Percentiles rank a stretch among this genome's conserved stretches.
phyloP scores from a whole-genome alignment of 306 rosid species.

The Cucurbita maxima region DNA sequence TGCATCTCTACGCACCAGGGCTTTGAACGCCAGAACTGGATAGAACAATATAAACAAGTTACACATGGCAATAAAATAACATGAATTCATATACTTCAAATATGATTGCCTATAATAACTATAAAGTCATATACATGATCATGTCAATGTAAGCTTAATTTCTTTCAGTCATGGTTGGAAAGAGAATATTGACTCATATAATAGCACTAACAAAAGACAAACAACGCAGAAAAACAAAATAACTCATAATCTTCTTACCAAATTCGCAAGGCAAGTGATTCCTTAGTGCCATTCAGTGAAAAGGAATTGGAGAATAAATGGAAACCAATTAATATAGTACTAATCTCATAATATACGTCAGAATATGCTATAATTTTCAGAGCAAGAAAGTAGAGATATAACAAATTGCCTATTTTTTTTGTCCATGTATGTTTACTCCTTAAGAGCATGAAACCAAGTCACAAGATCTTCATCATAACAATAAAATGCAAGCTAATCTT shows the following conservation, averaged over 20 bases:
- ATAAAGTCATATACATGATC: neutral
- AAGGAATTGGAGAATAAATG: neutral
- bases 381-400: neutral
- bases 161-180: neutral
- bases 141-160: neutral
- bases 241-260: neutral
- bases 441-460: neutral
- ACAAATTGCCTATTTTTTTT: neutral
- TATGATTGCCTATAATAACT: neutral
- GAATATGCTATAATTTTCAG: neutral
- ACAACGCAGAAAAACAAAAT: neutral
- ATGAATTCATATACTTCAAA: neutral
- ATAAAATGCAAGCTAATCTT: neutral
- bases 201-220: neutral
- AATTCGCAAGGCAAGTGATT: neutral
- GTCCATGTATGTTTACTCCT: neutral
- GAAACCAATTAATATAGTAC: neutral
- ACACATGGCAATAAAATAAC: neutral
- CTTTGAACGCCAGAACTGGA: slow-evolving; percentile 53
- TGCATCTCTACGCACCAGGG: slow-evolving; percentile 55
- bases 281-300: neutral
- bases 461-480: neutral
- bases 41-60: neutral
- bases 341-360: neutral
- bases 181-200: neutral